Percentiles rank a stretch among this genome's conserved stretches.
phyloP scores from a whole-genome alignment of 1,139 yeast species.

The Yamadazyma mexicana region DNA sequence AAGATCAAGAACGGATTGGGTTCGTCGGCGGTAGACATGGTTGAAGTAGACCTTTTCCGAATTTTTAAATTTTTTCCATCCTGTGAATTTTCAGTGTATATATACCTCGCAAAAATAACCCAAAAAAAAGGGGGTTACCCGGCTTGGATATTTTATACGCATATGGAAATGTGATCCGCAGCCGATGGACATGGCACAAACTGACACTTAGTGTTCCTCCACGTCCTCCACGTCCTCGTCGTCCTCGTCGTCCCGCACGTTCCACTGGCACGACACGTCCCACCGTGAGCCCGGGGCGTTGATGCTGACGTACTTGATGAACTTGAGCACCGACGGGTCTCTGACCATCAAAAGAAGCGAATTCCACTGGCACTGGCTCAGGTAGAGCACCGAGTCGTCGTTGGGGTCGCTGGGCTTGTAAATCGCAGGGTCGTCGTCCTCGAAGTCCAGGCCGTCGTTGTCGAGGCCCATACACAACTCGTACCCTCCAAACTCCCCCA shows the following conservation, averaged over 20 bases:
- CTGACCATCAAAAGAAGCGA: slow-evolving; percentile 73
- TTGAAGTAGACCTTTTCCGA: too few relatives aligned
- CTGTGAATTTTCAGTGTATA: slow-evolving; percentile 2
- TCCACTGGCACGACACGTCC: slow-evolving; percentile 87
- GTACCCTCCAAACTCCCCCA: slow-evolving; percentile 91
- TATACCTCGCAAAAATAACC: background rate
- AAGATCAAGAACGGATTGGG: slow-evolving; percentile 39
- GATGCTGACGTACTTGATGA: slow-evolving; percentile 87
- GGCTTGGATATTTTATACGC: slow-evolving; percentile 2
- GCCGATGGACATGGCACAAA: too few relatives aligned
- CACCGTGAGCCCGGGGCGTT: slow-evolving; percentile 90
- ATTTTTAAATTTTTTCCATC: background rate
- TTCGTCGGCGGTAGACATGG: slow-evolving; percentile 16
- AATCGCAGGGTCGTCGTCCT: slow-evolving; percentile 57
- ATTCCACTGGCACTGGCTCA: slow-evolving; percentile 85
- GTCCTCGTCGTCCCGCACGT: slow-evolving; percentile 38
- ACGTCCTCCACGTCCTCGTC: slow-evolving; percentile 2
- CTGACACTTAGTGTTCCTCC: slow-evolving; percentile 3
- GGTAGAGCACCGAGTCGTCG: slow-evolving; percentile 79
- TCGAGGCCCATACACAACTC: slow-evolving; percentile 81
- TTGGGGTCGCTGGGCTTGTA: slow-evolving; percentile 54
- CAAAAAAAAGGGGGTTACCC: slow-evolving; percentile 3
- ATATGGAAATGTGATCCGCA: background rate
- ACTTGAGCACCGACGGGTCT: slow-evolving; percentile 82
- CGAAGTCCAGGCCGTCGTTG: slow-evolving; percentile 45